Percentiles rank a stretch among this genome's conserved stretches.
These are phyloP conservation scores for Angophora floribunda DNA, from an alignment of 345 rosid genomes.

Conservation along the genomic window DNA sequence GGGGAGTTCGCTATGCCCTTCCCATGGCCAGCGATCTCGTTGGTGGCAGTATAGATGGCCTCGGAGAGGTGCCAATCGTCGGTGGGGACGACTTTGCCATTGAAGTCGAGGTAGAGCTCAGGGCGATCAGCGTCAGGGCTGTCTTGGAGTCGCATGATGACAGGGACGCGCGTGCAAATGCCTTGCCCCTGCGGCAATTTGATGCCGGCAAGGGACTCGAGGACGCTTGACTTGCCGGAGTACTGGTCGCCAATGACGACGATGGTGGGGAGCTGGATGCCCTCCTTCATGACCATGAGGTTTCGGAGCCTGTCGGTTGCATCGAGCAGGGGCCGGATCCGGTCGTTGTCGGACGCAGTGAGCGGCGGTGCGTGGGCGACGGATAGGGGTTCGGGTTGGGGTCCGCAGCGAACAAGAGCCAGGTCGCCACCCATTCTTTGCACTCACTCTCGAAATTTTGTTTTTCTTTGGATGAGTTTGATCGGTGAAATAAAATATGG, in stretches of 20 bases:
- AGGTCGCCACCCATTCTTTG: background rate
- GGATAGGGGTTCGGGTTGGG: too few species aligned
- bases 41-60: slow-evolving; percentile 25
- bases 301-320: too few species aligned
- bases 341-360: too few species aligned
- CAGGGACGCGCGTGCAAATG: slow-evolving; percentile 43
- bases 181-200: slow-evolving; percentile 19
- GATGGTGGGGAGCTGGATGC: too few species aligned
- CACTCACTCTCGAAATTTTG: background rate
- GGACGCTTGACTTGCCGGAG: slow-evolving; percentile 1
- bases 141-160: slow-evolving; percentile 34
- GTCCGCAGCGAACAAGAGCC: background rate
- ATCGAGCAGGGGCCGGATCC: too few species aligned
- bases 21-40: slow-evolving; percentile 29
- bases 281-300: too few species aligned
- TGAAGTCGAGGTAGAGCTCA: slow-evolving; percentile 18
- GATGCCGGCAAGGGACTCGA: slow-evolving; percentile 16
- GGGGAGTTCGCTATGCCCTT: slow-evolving; percentile 32
- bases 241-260: too few species aligned
- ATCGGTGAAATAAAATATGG: background rate
- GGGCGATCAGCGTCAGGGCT: slow-evolving; percentile 1
- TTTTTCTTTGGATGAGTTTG: background rate
- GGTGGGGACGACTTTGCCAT: slow-evolving; percentile 5
- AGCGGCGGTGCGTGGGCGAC: too few species aligned
- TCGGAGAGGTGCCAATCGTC: slow-evolving; percentile 20